Conservation (phyloP, 352 stramenopile species). For the Phytophthora crassamura region DNA sequence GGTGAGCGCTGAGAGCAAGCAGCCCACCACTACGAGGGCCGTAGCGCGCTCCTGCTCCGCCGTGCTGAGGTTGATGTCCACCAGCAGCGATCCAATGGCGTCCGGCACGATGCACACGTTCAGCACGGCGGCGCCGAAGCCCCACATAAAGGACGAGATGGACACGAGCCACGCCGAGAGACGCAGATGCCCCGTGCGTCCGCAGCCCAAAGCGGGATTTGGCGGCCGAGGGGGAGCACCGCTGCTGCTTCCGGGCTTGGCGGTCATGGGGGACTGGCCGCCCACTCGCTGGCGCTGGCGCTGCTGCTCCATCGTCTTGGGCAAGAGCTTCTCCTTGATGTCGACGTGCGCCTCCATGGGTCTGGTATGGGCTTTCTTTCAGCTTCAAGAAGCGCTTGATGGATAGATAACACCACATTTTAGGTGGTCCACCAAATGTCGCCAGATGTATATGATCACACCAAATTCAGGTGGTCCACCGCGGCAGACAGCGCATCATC, state of each 20-base stretch:
- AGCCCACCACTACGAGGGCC: conserved; percentile 77
- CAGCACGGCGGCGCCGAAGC: conserved; percentile 69
- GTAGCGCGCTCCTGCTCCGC: conserved; percentile 79
- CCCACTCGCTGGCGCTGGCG: conserved; percentile 29
- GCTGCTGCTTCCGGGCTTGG: conserved; percentile 1
- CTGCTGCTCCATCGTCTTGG: conserved; percentile 21
- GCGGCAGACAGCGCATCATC: neutral
- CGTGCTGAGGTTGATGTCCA: conserved; percentile 77
- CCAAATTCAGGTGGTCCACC: conserved; percentile 9
- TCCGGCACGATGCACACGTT: conserved; percentile 85
- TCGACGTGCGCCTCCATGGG: conserved; percentile 37
- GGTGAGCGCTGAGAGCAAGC: conserved; percentile 64
- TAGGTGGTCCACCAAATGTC: no score
- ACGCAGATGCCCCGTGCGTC: conserved; percentile 42
- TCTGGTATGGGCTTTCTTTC: no score
- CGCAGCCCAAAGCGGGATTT: conserved; percentile 13
- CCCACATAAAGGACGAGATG: conserved; percentile 85
- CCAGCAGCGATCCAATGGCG: conserved; percentile 69
- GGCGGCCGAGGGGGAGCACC: neutral
- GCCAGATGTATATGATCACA: neutral
- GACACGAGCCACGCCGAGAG: conserved; percentile 68
- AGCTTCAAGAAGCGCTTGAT: conserved; percentile 19
- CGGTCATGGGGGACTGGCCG: neutral
- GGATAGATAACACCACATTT: no score
- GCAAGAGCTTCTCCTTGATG: conserved; percentile 52